These are phyloP conservation scores for Blastomyces gilchristii DNA, from an alignment of 2,329 filamentous ascomycete genomes.

Conservation along the genomic window DNA sequence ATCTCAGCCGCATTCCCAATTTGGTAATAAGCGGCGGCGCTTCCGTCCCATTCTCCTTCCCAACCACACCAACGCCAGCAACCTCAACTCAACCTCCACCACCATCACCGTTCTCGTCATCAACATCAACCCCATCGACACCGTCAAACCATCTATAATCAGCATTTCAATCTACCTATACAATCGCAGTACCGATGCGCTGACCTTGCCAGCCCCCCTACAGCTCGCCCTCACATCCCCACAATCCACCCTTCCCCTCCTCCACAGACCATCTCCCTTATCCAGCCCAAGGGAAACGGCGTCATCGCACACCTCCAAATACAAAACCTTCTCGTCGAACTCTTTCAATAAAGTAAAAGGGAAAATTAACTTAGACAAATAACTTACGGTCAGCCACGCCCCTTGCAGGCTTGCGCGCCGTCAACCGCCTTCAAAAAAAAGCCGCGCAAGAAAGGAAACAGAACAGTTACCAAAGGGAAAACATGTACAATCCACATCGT, in stretches of 20 bases:
- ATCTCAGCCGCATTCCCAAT: background rate
- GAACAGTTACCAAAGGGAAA: background rate
- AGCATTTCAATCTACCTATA: background rate
- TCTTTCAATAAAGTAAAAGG: background rate
- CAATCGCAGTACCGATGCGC: background rate
- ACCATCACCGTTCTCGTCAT: background rate
- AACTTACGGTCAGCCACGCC: background rate
- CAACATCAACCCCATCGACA: background rate
- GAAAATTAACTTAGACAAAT: background rate
- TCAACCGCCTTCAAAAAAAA: background rate
- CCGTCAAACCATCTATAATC: background rate
- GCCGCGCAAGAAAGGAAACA: background rate
- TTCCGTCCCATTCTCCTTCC: background rate
- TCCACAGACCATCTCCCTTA: background rate
- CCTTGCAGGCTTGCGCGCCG: background rate
- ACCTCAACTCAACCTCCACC: background rate
- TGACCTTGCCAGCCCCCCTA: background rate
- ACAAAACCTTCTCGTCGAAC: background rate
- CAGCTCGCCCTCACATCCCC: background rate
- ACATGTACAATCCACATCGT: conserved; percentile 80
- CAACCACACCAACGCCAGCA: background rate
- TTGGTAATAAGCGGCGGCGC: background rate
- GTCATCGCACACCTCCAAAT: background rate
- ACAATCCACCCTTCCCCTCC: background rate
- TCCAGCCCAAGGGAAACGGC: background rate